These are phyloP conservation scores for Pueraria montana DNA, from an alignment of 306 rosid species.

Conservation along the genomic window DNA sequence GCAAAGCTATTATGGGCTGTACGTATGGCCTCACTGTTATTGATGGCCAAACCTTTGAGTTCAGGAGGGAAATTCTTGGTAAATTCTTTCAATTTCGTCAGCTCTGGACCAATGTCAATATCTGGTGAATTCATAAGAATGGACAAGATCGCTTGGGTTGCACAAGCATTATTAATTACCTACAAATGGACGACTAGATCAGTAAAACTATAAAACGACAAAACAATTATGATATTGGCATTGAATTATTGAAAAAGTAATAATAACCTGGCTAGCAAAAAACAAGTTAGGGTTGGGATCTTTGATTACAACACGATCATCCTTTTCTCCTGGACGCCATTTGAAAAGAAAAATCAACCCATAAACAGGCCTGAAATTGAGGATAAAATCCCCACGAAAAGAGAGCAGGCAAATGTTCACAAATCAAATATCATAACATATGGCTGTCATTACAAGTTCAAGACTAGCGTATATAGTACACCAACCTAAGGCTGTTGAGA, in stretches of 20 bases:
- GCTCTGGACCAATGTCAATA: slow-evolving; percentile 89
- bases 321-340: slow-evolving; percentile 99
- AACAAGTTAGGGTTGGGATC: slow-evolving; percentile 97
- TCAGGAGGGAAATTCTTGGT: slow-evolving; percentile 96
- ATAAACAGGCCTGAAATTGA: slow-evolving; percentile 84
- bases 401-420: slow-evolving; percentile 30
- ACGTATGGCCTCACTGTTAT: slow-evolving; percentile 93
- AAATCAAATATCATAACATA: slow-evolving; percentile 21
- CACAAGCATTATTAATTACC: slow-evolving; percentile 99
- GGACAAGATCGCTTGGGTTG: slow-evolving; percentile 98
- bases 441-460: slow-evolving; percentile 43
- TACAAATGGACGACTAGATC: slow-evolving; percentile 41
- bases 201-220: slow-evolving; percentile 39
- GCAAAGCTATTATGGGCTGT: slow-evolving; percentile 96
- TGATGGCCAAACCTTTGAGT: slow-evolving; percentile 96
- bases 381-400: slow-evolving; percentile 6
- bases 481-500: slow-evolving; percentile 85
- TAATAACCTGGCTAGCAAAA: slow-evolving; percentile 93
- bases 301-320: slow-evolving; percentile 84
- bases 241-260: slow-evolving; percentile 18
- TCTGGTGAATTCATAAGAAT: slow-evolving; percentile 92
- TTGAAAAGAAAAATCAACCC: slow-evolving; percentile 98
- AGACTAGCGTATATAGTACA: slow-evolving; percentile 28
- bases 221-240: not conserved
- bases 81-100: slow-evolving; percentile 84